A percentile compares a stretch with the other conserved stretches of the same genome.
Conservation (phyloP, 2,329 filamentous ascomycete genomes). For the Stagonosporopsis vannaccii region DNA sequence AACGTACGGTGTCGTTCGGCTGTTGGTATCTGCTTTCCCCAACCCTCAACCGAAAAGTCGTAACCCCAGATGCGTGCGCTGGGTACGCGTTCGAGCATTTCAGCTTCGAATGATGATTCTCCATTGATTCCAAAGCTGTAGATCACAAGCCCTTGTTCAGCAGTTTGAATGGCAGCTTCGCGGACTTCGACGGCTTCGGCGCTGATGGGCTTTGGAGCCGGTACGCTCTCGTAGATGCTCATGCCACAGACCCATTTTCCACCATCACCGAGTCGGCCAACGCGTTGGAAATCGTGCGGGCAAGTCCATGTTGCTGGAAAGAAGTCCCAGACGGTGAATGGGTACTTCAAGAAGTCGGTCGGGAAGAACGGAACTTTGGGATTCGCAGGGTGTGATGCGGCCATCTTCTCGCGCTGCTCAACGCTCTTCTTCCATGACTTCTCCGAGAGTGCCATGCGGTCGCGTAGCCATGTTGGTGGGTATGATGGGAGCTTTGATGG, state of each 20-base stretch:
- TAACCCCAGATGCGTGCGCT: slow-evolving; percentile 43
- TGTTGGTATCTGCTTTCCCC: slow-evolving; percentile 40
- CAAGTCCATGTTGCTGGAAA: slow-evolving; percentile 45
- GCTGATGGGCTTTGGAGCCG: slow-evolving; percentile 24
- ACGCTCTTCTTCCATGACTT: slow-evolving; percentile 41
- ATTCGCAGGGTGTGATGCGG: slow-evolving; percentile 34
- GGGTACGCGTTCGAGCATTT: slow-evolving; percentile 44
- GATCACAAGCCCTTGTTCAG: slow-evolving; percentile 36
- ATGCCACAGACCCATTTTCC: slow-evolving; percentile 48
- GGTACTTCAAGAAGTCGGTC: slow-evolving; percentile 40
- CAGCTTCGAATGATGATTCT: slow-evolving; percentile 46
- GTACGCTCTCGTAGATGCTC: slow-evolving; percentile 40
- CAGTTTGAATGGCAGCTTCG: slow-evolving; percentile 20
- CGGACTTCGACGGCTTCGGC: slow-evolving; percentile 22
- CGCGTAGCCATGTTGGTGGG: slow-evolving; percentile 34
- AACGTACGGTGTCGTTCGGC: slow-evolving; percentile 33
- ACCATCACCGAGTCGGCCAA: slow-evolving; percentile 42
- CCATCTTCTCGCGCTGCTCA: slow-evolving; percentile 37
- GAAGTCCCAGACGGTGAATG: slow-evolving; percentile 46
- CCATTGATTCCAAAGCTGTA: slow-evolving; percentile 47
- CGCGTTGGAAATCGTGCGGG: slow-evolving; percentile 44
- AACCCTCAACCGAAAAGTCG: slow-evolving; percentile 42
- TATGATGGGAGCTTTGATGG: slow-evolving; percentile 24
- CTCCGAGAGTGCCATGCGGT: slow-evolving; percentile 42
- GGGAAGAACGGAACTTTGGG: slow-evolving; percentile 44